Conservation (phyloP, 2,329 filamentous ascomycete species). For the Talaromyces sp. region DNA sequence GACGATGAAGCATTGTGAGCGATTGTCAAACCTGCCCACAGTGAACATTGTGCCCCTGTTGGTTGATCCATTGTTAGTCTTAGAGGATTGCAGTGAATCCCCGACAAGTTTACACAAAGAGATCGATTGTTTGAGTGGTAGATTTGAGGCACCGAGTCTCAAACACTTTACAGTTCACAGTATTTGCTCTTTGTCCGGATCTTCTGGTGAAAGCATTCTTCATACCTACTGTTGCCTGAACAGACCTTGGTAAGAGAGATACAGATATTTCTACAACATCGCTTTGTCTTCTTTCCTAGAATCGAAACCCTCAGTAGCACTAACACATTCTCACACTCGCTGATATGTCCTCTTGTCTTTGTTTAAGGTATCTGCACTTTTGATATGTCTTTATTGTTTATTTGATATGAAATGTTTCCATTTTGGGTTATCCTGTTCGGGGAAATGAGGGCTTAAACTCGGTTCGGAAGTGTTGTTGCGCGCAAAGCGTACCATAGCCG, state of each 20-base stretch:
- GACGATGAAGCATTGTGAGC: neutral
- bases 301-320: neutral
- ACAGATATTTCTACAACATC: neutral
- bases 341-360: neutral
- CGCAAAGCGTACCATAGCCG: neutral
- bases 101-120: neutral
- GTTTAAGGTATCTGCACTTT: neutral
- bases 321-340: neutral
- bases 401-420: neutral
- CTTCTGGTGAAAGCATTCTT: neutral
- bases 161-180: neutral
- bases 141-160: neutral
- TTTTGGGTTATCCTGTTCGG: neutral
- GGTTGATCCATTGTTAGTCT: neutral
- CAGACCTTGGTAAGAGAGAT: neutral
- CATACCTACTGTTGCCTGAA: neutral
- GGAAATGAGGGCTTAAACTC: neutral
- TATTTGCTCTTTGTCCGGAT: neutral
- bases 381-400: too few relatives aligned
- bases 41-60: neutral
- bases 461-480: neutral
- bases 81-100: neutral
- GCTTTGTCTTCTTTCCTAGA: neutral
- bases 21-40: neutral
- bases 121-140: neutral